Base-by-base conservation (phyloP, 345 rosid species). In the Aethionema arabicum region DNA sequence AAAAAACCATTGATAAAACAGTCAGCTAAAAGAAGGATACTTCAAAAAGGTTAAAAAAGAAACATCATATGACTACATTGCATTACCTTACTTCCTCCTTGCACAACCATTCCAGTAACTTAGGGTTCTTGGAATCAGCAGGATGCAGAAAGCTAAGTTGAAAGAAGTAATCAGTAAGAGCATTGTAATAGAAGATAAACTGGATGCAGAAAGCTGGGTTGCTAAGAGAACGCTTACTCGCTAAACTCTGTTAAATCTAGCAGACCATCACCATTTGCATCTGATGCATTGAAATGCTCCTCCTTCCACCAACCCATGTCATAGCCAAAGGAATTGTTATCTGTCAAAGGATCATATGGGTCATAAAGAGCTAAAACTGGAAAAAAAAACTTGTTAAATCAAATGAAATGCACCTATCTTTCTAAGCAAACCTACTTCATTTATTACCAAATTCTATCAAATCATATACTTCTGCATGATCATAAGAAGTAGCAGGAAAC, bases 241-340 rank as follows among this genome's bases (percentile, higher is more conserved):
- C 90, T 95, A 72, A 95, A 95, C 81, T 95, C 96, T 0, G 92
- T 88, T 60, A 88, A 56, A 73, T 95, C 86, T 73, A 95, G 68
- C 11, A 82, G 74, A 44, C 95, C 95, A 82, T 95, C 95, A 74
- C 93, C 96, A 77, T 88, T 81, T 5, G 73, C 90, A 87, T 95
- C 99, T 14, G 99, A 84, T 55, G 96, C 96, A 74, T 86, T 88
- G 59, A 95, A 95, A 77, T 95, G 99, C 68, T 86, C 96, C 75
- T 82, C 92, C 75, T 79, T 90, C 99, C 97, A 90, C 99, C 99
- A 95, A 52, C 96, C 99, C 92, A 90, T 95, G 15, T 88, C 88
- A 72, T 78, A 76, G 42, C 90, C 95, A 75, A 83, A 82, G 27
- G 96, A 74, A 58, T 70, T 60, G 3, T 82, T 77, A 72, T 82